A percentile compares a stretch with the other conserved stretches of the same genome.
These are phyloP conservation scores for Trypanosoma melophagium DNA, from an alignment of 208 protist genomes.

Conservation along the genomic window DNA sequence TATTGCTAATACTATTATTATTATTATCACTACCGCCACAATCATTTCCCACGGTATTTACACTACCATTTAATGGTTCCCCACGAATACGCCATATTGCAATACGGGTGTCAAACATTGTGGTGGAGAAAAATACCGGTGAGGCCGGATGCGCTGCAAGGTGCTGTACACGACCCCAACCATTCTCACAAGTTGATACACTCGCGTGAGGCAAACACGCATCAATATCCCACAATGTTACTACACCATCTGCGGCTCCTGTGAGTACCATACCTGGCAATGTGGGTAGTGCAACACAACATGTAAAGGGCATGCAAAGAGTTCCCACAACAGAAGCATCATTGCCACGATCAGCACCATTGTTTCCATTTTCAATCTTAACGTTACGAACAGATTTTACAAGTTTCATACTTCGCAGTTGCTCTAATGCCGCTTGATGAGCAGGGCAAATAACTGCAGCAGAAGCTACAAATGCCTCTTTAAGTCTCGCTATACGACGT, in stretches of 20 bases:
- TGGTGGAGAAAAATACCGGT: slow-evolving; percentile 60
- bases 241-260: slow-evolving; percentile 71
- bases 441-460: slow-evolving; percentile 25
- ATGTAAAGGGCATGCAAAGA: slow-evolving; percentile 71
- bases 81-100: slow-evolving; percentile 40
- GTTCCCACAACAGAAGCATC: slow-evolving; percentile 28
- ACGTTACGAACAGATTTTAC: slow-evolving; percentile 83
- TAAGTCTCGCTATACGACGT: slow-evolving; percentile 49
- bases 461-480: slow-evolving; percentile 53
- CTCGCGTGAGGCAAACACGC: slow-evolving; percentile 46
- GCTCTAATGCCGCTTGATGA: slow-evolving; percentile 35
- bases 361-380: slow-evolving; percentile 25
- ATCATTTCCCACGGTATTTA: neutral
- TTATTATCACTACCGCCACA: neutral
- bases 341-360: neutral
- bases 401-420: slow-evolving; percentile 46
- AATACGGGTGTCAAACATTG: slow-evolving; percentile 71
- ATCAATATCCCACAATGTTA: slow-evolving; percentile 75
- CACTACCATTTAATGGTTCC: neutral
- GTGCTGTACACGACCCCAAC: slow-evolving; percentile 68
- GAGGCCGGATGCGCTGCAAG: slow-evolving; percentile 44
- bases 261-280: slow-evolving; percentile 39
- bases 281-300: slow-evolving; percentile 47
- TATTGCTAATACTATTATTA: slow-evolving; percentile 2
- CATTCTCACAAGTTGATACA: slow-evolving; percentile 38